Conservation (phyloP, 2,329 filamentous ascomycete species). For the Malbranchea zuffiana region DNA sequence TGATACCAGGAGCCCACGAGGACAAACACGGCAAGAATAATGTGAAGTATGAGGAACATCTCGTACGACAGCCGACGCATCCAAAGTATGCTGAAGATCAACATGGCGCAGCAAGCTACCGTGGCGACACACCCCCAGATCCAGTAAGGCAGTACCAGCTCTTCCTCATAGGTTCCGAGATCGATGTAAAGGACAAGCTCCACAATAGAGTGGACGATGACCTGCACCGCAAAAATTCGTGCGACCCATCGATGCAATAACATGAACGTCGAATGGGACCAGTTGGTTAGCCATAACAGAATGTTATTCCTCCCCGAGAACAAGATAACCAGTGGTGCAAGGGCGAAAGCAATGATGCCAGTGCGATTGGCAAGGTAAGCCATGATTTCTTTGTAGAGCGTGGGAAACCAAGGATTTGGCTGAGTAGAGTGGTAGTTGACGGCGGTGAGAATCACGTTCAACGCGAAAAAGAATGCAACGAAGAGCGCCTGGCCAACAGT, state of each 20-base stretch:
- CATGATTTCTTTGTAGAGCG: background rate
- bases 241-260: conserved; percentile 29
- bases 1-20: conserved; percentile 29
- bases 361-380: conserved; percentile 19
- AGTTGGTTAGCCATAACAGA: conserved; percentile 30
- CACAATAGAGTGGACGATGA: conserved; percentile 20
- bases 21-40: conserved; percentile 23
- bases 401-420: conserved; percentile 7
- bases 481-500: conserved; percentile 38
- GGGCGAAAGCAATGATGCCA: conserved; percentile 24
- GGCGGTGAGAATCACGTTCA: conserved; percentile 14
- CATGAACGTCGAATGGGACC: conserved; percentile 29
- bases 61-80: conserved; percentile 26
- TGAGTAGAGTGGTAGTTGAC: conserved; percentile 14
- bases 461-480: conserved; percentile 25
- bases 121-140: conserved; percentile 32
- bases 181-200: conserved; percentile 17
- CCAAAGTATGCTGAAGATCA: conserved; percentile 20
- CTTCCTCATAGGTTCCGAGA: conserved; percentile 14
- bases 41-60: conserved; percentile 26
- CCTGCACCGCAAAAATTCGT: conserved; percentile 18
- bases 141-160: conserved; percentile 23
- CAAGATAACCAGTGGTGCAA: conserved; percentile 24
- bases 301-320: conserved; percentile 31
- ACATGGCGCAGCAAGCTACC: conserved; percentile 20